These are phyloP conservation scores for Tetradesmus obliquus DNA, from an alignment of 139 green algal species.

Conservation along the genomic window DNA sequence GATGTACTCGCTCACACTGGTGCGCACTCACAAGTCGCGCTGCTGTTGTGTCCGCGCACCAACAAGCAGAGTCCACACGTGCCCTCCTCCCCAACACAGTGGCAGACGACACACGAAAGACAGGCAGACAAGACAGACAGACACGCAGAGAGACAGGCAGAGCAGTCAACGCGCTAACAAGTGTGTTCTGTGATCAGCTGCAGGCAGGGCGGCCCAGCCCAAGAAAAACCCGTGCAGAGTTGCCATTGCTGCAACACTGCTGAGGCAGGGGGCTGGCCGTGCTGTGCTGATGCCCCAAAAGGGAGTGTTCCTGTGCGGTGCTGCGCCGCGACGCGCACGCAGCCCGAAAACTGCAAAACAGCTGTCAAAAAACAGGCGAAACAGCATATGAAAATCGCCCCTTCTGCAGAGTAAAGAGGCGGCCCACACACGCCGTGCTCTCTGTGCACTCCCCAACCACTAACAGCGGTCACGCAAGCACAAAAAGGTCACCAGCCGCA, in stretches of 20 bases:
- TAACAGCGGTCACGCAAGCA: neutral
- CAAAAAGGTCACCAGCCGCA: neutral
- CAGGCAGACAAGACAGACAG: neutral
- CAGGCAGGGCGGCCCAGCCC: neutral
- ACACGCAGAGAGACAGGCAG: too few species aligned
- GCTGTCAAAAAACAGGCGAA: neutral
- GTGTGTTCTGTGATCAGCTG: neutral
- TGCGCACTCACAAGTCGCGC: neutral
- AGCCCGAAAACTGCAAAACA: neutral
- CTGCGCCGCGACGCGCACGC: neutral
- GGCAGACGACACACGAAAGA: neutral
- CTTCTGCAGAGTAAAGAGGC: neutral
- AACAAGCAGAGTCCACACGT: neutral
- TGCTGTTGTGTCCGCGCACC: neutral
- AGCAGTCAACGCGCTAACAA: neutral
- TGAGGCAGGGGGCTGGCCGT: neutral
- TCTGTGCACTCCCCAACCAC: neutral
- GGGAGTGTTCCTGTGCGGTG: neutral
- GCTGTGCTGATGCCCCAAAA: neutral
- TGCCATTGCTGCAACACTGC: neutral
- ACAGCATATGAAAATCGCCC: neutral
- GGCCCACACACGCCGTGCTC: neutral
- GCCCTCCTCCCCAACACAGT: neutral
- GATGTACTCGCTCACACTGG: neutral
- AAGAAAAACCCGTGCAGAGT: conserved; percentile 29